Conservation (phyloP, 2,329 filamentous ascomycete species). For the Madurella mycetomatis region DNA sequence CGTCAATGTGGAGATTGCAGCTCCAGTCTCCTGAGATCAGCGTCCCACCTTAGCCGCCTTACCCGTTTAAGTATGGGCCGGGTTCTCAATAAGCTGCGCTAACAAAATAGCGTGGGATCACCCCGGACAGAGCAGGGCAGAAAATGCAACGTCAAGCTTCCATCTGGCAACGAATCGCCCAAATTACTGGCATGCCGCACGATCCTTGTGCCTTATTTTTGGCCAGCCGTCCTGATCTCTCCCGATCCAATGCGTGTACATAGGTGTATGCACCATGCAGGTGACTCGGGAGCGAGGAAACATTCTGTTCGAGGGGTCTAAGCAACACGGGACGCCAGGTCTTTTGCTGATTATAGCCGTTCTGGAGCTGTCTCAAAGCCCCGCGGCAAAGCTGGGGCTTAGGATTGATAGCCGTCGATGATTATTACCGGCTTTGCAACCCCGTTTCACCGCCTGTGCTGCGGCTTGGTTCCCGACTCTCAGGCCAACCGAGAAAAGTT, state of each 20-base stretch:
- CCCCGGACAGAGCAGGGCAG: not conserved
- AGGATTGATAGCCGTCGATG: not conserved
- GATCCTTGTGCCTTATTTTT: not conserved
- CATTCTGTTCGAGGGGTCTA: not conserved
- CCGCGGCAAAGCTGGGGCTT: not conserved
- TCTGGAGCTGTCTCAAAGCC: not conserved
- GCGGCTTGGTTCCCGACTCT: conserved; percentile 4
- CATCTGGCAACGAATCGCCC: no score
- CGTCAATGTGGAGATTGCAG: not conserved
- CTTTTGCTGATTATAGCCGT: not conserved
- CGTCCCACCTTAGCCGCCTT: no score
- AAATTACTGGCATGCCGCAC: no score
- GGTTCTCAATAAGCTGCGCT: not conserved
- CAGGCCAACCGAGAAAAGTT: not conserved
- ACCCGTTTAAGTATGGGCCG: not conserved
- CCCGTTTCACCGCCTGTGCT: conserved; percentile 1
- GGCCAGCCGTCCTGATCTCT: not conserved
- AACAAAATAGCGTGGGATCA: not conserved
- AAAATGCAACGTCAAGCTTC: not conserved
- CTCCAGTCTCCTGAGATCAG: no score
- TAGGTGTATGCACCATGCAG: not conserved
- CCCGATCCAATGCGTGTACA: not conserved
- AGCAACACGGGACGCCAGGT: not conserved
- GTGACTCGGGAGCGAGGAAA: not conserved
- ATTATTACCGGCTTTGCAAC: conserved; percentile 3